Conservation (phyloP, 495 filamentous ascomycete species). For the Neurospora sp. region DNA sequence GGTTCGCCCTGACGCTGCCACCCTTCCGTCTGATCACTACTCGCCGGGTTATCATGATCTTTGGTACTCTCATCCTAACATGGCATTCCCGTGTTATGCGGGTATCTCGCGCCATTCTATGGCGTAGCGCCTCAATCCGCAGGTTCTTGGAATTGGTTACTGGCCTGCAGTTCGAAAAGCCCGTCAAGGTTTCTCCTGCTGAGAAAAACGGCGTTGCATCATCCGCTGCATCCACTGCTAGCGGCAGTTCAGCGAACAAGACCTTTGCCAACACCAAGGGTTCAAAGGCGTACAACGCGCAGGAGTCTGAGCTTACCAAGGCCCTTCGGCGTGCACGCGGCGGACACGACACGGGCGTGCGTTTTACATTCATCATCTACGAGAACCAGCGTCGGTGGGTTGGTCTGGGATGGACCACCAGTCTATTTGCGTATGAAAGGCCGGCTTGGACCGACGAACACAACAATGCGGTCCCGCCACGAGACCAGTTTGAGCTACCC, state of each 20-base stretch:
- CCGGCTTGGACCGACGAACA: slow-evolving; percentile 94
- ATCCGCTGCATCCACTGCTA: slow-evolving; percentile 8
- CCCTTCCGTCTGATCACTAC: slow-evolving; percentile 81
- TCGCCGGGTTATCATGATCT: slow-evolving; percentile 64
- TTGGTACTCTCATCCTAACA: slow-evolving; percentile 73
- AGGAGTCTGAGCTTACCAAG: slow-evolving; percentile 29
- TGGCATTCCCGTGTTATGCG: slow-evolving; percentile 87
- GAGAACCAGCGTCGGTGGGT: slow-evolving; percentile 97
- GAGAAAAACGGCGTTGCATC: slow-evolving; percentile 3
- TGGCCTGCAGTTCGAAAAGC: slow-evolving; percentile 58
- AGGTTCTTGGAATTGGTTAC: slow-evolving; percentile 58
- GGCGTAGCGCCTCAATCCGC: slow-evolving; percentile 72
- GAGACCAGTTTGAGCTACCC: slow-evolving; percentile 76
- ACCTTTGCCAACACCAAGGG: slow-evolving; percentile 1
- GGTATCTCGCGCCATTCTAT: slow-evolving; percentile 78
- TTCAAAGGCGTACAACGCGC: slow-evolving; percentile 5
- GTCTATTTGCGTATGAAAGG: slow-evolving; percentile 79
- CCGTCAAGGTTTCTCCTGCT: slow-evolving; percentile 15
- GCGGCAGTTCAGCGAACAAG: slow-evolving; percentile 4
- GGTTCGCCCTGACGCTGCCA: slow-evolving; percentile 72
- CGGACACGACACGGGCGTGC: slow-evolving; percentile 58
- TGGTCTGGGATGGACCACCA: slow-evolving; percentile 89
- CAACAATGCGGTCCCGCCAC: slow-evolving; percentile 65
- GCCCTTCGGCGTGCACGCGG: slow-evolving; percentile 23
- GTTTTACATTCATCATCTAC: slow-evolving; percentile 91